Evolutionary conservation across 805 yeast species (phyloP), one percentile per base, ranked within the genome.

Genomic region (Priceomyces melissophilus): DNA sequence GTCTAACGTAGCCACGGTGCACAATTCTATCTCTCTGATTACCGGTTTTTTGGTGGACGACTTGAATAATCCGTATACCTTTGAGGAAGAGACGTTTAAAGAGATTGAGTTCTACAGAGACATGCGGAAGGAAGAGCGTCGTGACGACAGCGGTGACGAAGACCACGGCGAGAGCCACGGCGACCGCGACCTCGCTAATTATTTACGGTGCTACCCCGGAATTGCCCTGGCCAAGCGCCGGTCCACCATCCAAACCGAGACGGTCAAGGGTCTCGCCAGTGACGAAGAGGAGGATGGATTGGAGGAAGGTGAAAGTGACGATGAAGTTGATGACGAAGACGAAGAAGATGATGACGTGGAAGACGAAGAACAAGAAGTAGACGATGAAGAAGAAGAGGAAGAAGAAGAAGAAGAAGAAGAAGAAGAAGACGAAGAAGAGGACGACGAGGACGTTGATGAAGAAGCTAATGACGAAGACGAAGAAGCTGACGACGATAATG

Each of bases 1-100:
- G 12, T 30, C 35, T 2, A 45, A 28, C 12, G 42, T 35, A 4
- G 46, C 52, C 1, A 46, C 52, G 12, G 48, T 63, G 16, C 61
- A 65, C 58, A 73, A 76, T 34, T 78, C 77, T 50, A 78, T 84
- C 16, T 71, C 82, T 1, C 61, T 77, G 49, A 69, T 84, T 35
- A 63, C 76, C 3, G 78, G 75, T 44, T 84, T 84, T 48, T 50
- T 84, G 53, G 76, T 73, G 38, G 91, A 84, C 58, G 93, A 84
- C 55, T 63, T 84, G 12, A 75, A 73, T 37, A 88, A 84, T 53
- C 74, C 81, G 3, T 67, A 80, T 47, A 68, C 78, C 16, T 64
- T 81, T 48, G 88, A 82, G 48, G 74, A 67, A 13, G 81, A 78
- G 45, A 76, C 81, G 0, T 47, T 65, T 35, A 76, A 74, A 39